Percentiles rank a stretch among this genome's conserved stretches.
These are phyloP conservation scores for Cladosporium austrohemisphaericum DNA, from an alignment of 2,329 filamentous ascomycete genomes.

Conservation along the genomic window DNA sequence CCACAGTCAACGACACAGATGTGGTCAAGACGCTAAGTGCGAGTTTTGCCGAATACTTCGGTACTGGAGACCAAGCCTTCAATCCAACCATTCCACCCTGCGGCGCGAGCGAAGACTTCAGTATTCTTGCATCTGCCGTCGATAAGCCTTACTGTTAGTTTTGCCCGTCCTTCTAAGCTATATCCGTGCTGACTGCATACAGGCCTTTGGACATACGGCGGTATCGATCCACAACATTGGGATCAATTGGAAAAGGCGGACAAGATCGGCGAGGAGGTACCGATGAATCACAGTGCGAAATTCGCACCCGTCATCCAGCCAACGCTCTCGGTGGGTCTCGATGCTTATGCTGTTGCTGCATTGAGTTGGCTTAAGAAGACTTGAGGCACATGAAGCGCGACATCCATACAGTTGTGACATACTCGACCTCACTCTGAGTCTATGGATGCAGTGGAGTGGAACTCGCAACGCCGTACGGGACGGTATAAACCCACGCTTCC, in stretches of 20 bases:
- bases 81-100: constrained; percentile 5
- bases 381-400: too few species aligned
- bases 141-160: constrained; percentile 51
- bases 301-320: constrained; percentile 59
- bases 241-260: constrained; percentile 43
- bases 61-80: not conserved
- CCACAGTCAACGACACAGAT: constrained; percentile 33
- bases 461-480: too few species aligned
- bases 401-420: too few species aligned
- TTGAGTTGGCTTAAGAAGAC: constrained; percentile 31
- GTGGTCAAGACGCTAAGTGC: constrained; percentile 32
- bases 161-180: not conserved
- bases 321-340: constrained; percentile 51
- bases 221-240: constrained; percentile 48
- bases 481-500: too few species aligned
- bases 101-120: constrained; percentile 56
- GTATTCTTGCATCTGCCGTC: constrained; percentile 49
- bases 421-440: too few species aligned
- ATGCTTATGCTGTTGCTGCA: constrained; percentile 34
- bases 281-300: constrained; percentile 57
- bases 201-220: constrained; percentile 50
- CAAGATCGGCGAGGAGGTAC: constrained; percentile 45
- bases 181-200: not conserved
- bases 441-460: too few species aligned
- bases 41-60: not conserved